Evolutionary conservation across 208 protist species (phyloP), one percentile per base, ranked within the genome.

Genomic region (Crithidia acanthocephali): DNA sequence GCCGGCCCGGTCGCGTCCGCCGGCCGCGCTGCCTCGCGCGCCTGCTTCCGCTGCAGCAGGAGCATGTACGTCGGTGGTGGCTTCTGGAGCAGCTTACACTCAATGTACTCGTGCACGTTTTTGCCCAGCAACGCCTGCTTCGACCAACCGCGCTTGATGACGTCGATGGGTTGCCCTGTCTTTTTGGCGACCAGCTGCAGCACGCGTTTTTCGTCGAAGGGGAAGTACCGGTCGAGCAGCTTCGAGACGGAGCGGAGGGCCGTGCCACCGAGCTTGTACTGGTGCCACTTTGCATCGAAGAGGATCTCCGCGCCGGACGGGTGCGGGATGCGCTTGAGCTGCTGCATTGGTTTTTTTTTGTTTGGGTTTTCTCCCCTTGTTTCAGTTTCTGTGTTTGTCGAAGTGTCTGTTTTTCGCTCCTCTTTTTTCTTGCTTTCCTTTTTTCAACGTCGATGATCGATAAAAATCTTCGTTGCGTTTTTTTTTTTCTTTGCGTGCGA

Each of bases 71-170:
- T 72, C 42, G 91, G 91, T 37, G 87, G 85, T 35, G 91, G 91
- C 23, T 84, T 67, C 23, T 84, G 77, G 32, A 86, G 76, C 11
- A 96, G 80, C 32, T 75, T 81, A 63, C 75, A 85, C 60, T 96
- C 91, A 72, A 96, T 94, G 60, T 89, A 94, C 74, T 84, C 87
- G 73, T 96, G 91, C 20, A 96, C 79, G 69, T 96, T 96, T 65
- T 93, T 93, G n/a, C 91, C 91, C 16, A 96, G 79, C n/a, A 96
- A 75, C 51, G 88, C 88, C 76, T 94, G 88, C 8, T 85, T 76
- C 33, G 55, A 73, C 89, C 91, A 96, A 35, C 74, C 66, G 3
- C 62, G 66, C 67, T 91, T 90, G 23, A 96, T 80, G 44, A 68
- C 73, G 18, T 74, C 85, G 22, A 79, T 40, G 6, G 91, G 52